Evolutionary conservation across 2,329 filamentous ascomycete genomes (phyloP), one percentile per base, ranked within the genome.

Genomic region (Cladosporium sp.): DNA sequence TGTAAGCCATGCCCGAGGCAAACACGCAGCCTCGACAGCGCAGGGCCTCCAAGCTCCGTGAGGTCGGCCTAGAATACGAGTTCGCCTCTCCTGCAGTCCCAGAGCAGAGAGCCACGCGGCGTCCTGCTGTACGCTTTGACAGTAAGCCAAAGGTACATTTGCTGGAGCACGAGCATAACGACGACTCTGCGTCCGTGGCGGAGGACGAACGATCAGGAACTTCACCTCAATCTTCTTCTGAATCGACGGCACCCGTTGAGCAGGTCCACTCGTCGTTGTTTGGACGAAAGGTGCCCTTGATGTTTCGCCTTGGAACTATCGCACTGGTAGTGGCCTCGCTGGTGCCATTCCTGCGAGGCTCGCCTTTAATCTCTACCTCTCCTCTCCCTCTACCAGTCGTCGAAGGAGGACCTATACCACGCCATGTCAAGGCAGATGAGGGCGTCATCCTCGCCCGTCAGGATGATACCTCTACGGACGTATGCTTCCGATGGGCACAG

Each of bases 401-500:
- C 28, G 65, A 68, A 54, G 69, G 65, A 51, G 67, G 66, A 49
- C 60, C 63, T 1, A 64, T 71, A 57, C 65, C 62, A 15, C 25
- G 50, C 8, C 50, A 63, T 19, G 35, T 45, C 13, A 49, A 60
- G 19, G 37, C 62, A 52, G 56, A 55, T n/a, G 53, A 57, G 44
- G 55, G 53, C 22, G 28, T 59, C n/a, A 48, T 58, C 22, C 45
- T 64, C n/a, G 54, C 58, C 56, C 68, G 70, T 45, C 75, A 80
- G 52, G 72, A 73, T 24, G 67, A 78, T 59, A 83, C 77, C 61
- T 74, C 79, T 2, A 83, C 80, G 2, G 75, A 82, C 62, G 77
- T 85, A 13, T 89, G 87, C 66, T 80, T 80, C 55, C 75, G 86
- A 69, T 90, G 85, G 85, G 81, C 81, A 17, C 82, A 85, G 53